These are phyloP conservation scores for Solanum chacoense DNA, from an alignment of 305 asterid species.

Conservation along the genomic window DNA sequence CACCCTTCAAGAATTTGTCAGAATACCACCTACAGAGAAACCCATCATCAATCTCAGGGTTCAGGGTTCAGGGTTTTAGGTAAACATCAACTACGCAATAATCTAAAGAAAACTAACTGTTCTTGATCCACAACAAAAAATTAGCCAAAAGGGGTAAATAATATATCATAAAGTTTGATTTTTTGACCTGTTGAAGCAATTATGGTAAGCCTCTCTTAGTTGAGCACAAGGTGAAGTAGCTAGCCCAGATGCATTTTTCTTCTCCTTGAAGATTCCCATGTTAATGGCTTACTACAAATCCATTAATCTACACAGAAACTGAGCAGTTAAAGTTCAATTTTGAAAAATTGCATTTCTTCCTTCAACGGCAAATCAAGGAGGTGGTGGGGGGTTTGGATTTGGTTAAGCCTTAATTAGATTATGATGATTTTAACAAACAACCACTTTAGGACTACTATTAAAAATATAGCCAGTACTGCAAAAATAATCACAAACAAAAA, in stretches of 20 bases:
- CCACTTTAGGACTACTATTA: not conserved
- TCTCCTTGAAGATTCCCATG: constrained; percentile 52
- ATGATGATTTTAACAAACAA: not conserved
- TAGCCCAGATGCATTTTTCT: constrained; percentile 29
- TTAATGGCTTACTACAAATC: not conserved
- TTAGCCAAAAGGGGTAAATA: not conserved
- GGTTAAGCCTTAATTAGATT: not conserved
- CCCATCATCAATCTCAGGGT: not conserved
- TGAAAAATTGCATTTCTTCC: not conserved
- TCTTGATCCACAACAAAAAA: not conserved
- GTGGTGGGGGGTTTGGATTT: not conserved
- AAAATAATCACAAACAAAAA: not conserved
- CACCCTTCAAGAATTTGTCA: constrained; percentile 78
- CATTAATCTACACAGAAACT: not conserved
- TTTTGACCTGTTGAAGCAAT: constrained; percentile 66
- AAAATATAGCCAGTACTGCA: not conserved
- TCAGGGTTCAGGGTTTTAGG: not conserved
- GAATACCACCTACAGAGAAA: constrained; percentile 54
- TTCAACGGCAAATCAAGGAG: not conserved
- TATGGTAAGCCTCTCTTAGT: constrained; percentile 63
- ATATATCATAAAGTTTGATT: not conserved
- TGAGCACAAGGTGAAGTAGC: constrained; percentile 75
- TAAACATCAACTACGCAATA: not conserved
- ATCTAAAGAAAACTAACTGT: not conserved
- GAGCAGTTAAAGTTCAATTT: not conserved